Evolutionary conservation across 495 filamentous ascomycete species (phyloP), one percentile per base, ranked within the genome.

Genomic region (Penicillium manginii): DNA sequence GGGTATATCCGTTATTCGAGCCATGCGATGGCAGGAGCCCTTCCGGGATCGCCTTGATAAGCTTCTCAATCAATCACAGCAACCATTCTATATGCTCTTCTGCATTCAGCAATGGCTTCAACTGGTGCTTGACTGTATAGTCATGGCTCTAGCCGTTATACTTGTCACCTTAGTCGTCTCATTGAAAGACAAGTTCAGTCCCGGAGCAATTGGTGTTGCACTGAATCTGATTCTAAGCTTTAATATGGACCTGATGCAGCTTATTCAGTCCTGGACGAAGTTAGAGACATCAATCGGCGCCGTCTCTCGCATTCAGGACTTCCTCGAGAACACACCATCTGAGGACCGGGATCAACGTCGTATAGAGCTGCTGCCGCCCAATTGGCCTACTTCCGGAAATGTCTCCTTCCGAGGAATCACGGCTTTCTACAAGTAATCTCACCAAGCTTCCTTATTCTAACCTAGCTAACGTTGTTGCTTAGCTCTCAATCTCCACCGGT

Each of bases 31-130:
- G 75, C 63, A 78, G 0, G 9, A 35, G 2, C 26, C 23, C 11
- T 54, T 45, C 40, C 64, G 80, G 35, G 4, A 6, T 6, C 39
- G 17, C 14, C 37, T 74, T 73, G 3, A 9, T 87, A 85, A 71
- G 77, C 74, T 91, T 3, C 26, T 29, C 26, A 84, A 92, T 65
- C 70, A 32, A 76, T 83, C 73, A 59, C 79, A 61, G 68, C 77
- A 26, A 65, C 85, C 50, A 75, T 77, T 29, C 82, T 84, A 85
- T 58, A 78, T 82, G 84, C 71, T 74, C 75, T 56, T 86, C 80
- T 81, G 70, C 82, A 23, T 89, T 81, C 74, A 89, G 82, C 77
- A 84, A 42, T 91, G 89, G 87, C 80, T 92, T 64, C 79, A 77
- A 11, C 79, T 87, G 63, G 79, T 86, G 10, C 81, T 91, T 77